Percentiles rank a stretch among this genome's conserved stretches.
Conservation (phyloP, 2,329 filamentous ascomycete genomes). For the Simplicillium aogashimaense region DNA sequence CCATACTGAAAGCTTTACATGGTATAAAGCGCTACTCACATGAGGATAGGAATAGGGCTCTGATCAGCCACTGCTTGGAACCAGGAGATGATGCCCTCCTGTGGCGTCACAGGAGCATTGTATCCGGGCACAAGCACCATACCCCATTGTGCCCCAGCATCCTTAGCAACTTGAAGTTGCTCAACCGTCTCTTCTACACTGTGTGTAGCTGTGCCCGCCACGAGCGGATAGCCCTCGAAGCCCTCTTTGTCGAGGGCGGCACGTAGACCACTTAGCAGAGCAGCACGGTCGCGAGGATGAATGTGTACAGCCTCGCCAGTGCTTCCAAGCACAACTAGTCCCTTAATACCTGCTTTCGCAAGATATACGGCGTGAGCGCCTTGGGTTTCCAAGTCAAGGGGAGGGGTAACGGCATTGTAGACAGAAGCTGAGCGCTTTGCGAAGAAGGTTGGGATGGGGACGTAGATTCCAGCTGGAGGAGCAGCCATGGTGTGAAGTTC, state of each 20-base stretch:
- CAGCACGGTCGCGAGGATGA: constrained; percentile 43
- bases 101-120: constrained; percentile 43
- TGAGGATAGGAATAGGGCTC: constrained; percentile 46
- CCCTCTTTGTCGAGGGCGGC: constrained; percentile 44
- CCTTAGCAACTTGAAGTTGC: constrained; percentile 42
- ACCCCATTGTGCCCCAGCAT: constrained; percentile 50
- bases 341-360: constrained; percentile 47
- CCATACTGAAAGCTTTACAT: background rate
- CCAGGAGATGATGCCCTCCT: constrained; percentile 47
- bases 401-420: constrained; percentile 33
- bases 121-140: constrained; percentile 51
- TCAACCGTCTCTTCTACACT: constrained; percentile 52
- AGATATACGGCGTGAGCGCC: constrained; percentile 49
- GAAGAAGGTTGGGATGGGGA: constrained; percentile 57
- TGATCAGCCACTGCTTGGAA: constrained; percentile 47
- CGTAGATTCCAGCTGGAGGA: constrained; percentile 46
- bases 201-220: constrained; percentile 51
- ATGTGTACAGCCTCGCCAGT: constrained; percentile 57
- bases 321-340: constrained; percentile 52
- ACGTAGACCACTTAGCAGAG: constrained; percentile 44
- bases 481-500: constrained; percentile 13
- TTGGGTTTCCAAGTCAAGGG: constrained; percentile 49
- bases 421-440: constrained; percentile 27
- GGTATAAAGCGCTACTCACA: constrained; percentile 30
- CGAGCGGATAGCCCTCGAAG: constrained; percentile 48